Conservation (phyloP, 1,284 basidiomycete genomes). For the Ceratobasidium sp. region DNA sequence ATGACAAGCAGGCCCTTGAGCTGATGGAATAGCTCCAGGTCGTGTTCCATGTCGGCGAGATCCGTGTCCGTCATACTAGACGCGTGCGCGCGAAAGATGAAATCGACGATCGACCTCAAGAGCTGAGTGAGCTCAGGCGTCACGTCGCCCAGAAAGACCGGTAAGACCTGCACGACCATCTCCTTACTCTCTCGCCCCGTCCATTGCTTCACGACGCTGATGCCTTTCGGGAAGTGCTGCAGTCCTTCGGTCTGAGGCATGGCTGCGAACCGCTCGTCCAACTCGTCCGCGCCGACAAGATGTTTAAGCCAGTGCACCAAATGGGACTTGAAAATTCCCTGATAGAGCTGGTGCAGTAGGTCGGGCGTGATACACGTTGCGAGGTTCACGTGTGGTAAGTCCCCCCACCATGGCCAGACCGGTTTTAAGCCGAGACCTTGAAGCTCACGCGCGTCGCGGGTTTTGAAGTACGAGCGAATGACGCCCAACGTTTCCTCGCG, state of each 20-base stretch:
- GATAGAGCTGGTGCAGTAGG: constrained; percentile 27
- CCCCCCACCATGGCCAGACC: constrained; percentile 36
- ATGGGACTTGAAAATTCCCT: constrained; percentile 20
- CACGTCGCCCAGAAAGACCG: neutral
- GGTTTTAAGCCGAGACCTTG: neutral
- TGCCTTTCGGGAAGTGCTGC: constrained; percentile 15
- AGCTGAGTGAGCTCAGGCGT: neutral
- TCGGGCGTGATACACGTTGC: constrained; percentile 40
- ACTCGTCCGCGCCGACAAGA: neutral
- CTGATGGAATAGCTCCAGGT: constrained; percentile 5
- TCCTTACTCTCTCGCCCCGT: constrained; percentile 22
- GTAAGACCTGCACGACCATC: constrained; percentile 9
- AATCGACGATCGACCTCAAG: neutral
- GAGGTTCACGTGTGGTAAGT: constrained; percentile 37
- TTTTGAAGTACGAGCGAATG: neutral
- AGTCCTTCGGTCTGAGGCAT: constrained; percentile 23
- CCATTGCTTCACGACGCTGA: constrained; percentile 6
- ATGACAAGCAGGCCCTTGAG: constrained; percentile 1
- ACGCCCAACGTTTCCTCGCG: constrained; percentile 9
- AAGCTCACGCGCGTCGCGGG: neutral
- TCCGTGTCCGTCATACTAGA: constrained; percentile 9
- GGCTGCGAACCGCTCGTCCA: constrained; percentile 1
- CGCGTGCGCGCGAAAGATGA: constrained; percentile 13
- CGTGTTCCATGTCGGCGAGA: neutral
- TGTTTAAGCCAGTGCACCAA: constrained; percentile 10